A percentile compares a stretch with the other conserved stretches of the same genome.
These are phyloP conservation scores for Penicillium odoratum DNA, from an alignment of 495 filamentous ascomycete species.

Conservation along the genomic window DNA sequence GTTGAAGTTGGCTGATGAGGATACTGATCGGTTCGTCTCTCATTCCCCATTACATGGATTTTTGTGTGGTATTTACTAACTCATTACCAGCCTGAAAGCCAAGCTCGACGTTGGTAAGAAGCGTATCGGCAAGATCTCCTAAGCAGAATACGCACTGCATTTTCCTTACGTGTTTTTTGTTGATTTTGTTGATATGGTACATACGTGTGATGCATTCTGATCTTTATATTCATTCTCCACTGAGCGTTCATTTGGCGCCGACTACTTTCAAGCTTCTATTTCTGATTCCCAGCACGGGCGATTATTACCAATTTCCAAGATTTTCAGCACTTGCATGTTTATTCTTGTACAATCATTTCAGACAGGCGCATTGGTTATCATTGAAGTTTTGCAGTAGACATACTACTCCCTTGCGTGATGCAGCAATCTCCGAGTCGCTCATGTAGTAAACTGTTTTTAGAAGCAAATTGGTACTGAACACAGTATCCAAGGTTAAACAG, in stretches of 20 bases:
- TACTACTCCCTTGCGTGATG: not conserved
- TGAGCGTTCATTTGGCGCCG: conserved; percentile 13
- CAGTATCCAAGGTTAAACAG: not conserved
- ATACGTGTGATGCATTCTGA: not conserved
- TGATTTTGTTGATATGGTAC: conserved; percentile 2
- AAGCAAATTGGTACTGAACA: not conserved
- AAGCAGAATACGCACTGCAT: conserved; percentile 13
- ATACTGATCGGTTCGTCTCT: conserved; percentile 59
- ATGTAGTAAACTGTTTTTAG: not conserved
- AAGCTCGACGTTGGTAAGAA: conserved; percentile 86
- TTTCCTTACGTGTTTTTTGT: not conserved
- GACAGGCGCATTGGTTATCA: not conserved
- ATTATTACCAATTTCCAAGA: not conserved
- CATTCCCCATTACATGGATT: not conserved
- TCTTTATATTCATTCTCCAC: conserved; percentile 4
- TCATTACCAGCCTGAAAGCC: conserved; percentile 52
- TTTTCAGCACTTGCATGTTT: not conserved
- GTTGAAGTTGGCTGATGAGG: conserved; percentile 72
- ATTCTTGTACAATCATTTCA: not conserved
- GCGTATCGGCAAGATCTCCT: conserved; percentile 73
- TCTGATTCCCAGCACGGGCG: conserved; percentile 20
- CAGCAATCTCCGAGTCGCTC: not conserved
- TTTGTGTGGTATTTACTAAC: conserved; percentile 20
- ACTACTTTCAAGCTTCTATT: not conserved
- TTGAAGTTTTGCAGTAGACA: not conserved